Evolutionary conservation across 495 filamentous ascomycete species (phyloP), one percentile per base, ranked within the genome.

Genomic region (Pseudoneurospora amorphoporcata): DNA sequence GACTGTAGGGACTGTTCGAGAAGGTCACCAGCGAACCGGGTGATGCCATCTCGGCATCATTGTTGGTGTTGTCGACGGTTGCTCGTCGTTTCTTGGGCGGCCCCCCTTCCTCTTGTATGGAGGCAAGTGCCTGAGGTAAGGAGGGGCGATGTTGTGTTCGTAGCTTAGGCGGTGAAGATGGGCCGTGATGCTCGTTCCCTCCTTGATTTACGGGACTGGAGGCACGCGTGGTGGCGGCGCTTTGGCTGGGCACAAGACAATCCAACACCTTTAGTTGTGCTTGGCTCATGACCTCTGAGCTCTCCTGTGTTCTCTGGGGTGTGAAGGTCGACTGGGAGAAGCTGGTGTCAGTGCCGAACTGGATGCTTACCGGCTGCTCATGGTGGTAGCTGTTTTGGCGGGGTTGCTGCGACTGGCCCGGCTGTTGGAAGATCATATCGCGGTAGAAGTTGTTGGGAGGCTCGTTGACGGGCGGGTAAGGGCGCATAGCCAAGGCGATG

Each of bases 281-380:
- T 53, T 84, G 83, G 38, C 84, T 85, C 37, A 87, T 80, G 23
- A 87, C 82, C 71, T 89, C 87, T 43, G 83, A 84, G 53, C 53
- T 61, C 53, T 61, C 53, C 12, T 61, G 53, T 10, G 23, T 61
- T 19, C 53, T 61, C 12, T 61, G 53, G 10, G 53, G 53, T 29
- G 53, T 61, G 14, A 61, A 61, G 5, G 53, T 61, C 6, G 53
- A 14, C 53, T 61, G 53, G 0, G 53, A 61, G 53, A 61, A 93
- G 69, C 83, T 85, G 6, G 84, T 76, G 80, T 93, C 91, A 0
- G 91, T 90, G 23, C 91, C 91, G 85, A 88, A 93, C 19, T 87
- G 87, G 53, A 61, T 61, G 10, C 53, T 61, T 61, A 61, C 53
- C 53, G 53, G 77, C 12, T 38, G 70, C 32, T 19, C 41, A 61